Conservation (phyloP, 2,329 filamentous ascomycete species). For the Alternaria hordeiaustralica region DNA sequence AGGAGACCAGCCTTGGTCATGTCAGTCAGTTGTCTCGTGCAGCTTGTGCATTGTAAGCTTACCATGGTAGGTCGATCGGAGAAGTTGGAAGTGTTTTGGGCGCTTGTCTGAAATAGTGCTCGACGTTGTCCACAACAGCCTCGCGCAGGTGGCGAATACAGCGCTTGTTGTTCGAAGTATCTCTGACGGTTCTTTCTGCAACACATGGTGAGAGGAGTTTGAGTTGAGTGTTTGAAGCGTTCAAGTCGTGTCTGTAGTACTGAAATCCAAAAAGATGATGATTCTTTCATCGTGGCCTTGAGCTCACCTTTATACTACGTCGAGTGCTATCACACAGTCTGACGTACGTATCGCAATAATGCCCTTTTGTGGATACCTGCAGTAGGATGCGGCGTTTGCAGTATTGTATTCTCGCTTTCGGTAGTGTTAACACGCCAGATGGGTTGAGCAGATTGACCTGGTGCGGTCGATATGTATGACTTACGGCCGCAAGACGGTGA, state of each 20-base stretch:
- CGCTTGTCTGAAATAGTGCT: background rate
- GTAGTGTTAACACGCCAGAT: background rate
- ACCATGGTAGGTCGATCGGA: conserved; percentile 3
- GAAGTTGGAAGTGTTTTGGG: background rate
- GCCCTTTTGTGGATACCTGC: background rate
- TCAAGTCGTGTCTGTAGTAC: background rate
- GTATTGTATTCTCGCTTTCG: background rate
- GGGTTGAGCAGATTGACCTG: background rate
- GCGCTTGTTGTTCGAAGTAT: background rate
- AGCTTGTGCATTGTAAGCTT: background rate
- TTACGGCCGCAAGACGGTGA: conserved; percentile 6
- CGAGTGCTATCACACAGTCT: background rate
- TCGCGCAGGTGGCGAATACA: background rate
- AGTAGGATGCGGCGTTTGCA: background rate
- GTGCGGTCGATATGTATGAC: background rate
- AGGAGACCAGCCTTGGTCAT: conserved; percentile 28
- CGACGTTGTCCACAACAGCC: conserved; percentile 8
- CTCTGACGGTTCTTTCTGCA: background rate
- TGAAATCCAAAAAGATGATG: background rate
- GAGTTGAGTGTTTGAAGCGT: background rate
- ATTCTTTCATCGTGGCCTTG: background rate
- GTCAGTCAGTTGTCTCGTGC: background rate
- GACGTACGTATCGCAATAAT: background rate
- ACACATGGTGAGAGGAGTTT: conserved; percentile 1
- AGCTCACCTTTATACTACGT: background rate